Percentiles rank a stretch among this genome's conserved stretches.
These are phyloP conservation scores for Neocucurbitaria cava DNA, from an alignment of 2,329 filamentous ascomycete species.

Conservation along the genomic window DNA sequence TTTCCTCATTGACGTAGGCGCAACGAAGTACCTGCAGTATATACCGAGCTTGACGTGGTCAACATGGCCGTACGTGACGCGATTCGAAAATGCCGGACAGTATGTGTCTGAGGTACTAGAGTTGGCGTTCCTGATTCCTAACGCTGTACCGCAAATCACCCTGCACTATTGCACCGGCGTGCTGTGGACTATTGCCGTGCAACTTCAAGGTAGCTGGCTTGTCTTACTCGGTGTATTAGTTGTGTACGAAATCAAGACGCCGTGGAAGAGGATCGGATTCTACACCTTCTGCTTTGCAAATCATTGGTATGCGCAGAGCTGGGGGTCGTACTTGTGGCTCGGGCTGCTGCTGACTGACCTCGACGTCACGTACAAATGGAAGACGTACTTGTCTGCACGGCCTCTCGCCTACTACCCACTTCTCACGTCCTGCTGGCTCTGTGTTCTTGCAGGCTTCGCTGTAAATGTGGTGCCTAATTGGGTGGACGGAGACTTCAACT, in stretches of 20 bases:
- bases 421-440: slow-evolving; percentile 38
- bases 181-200: slow-evolving; percentile 59
- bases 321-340: slow-evolving; percentile 56
- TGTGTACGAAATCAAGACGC: slow-evolving; percentile 54
- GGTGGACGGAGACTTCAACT: slow-evolving; percentile 42
- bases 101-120: slow-evolving; percentile 56
- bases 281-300: slow-evolving; percentile 54
- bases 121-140: slow-evolving; percentile 56
- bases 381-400: slow-evolving; percentile 46
- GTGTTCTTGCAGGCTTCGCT: slow-evolving; percentile 42
- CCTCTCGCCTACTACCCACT: slow-evolving; percentile 49
- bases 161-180: slow-evolving; percentile 59
- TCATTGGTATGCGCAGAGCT: slow-evolving; percentile 57
- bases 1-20: slow-evolving; percentile 55
- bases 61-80: slow-evolving; percentile 55
- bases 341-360: slow-evolving; percentile 56
- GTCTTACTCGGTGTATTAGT: slow-evolving; percentile 53
- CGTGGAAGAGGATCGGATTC: slow-evolving; percentile 56
- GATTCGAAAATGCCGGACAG: slow-evolving; percentile 51
- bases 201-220: slow-evolving; percentile 57
- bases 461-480: slow-evolving; percentile 50
- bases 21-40: slow-evolving; percentile 53
- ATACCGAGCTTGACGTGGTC: slow-evolving; percentile 57
- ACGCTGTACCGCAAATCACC: slow-evolving; percentile 56
- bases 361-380: slow-evolving; percentile 56